Percentiles rank a stretch among this genome's conserved stretches.
phyloP scores from a whole-genome alignment of 2,329 filamentous ascomycete genomes.

The Mycosphaerella sp. region DNA sequence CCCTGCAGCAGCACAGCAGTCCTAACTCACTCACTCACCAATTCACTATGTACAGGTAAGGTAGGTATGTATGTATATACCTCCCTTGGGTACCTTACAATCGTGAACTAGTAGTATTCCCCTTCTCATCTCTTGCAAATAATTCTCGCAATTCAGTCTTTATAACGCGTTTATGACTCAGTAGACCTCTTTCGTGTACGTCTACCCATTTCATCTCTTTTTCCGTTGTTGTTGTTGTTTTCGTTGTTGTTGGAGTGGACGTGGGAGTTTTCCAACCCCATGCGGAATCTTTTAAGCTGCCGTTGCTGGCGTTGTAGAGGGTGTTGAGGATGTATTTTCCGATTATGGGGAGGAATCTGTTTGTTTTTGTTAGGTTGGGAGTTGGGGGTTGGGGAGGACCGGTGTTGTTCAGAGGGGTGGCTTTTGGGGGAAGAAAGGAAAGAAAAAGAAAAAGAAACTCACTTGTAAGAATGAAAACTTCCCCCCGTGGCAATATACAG shows the following conservation, averaged over 20 bases:
- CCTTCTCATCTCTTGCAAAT: background rate
- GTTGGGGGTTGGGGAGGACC: no score
- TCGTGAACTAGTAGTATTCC: no score
- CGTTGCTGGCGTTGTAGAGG: constrained; percentile 33
- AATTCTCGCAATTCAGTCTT: constrained; percentile 17
- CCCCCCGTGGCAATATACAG: constrained; percentile 57
- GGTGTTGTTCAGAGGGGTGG: no score
- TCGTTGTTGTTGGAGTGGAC: no score
- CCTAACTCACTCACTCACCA: no score
- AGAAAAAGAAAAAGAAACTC: background rate
- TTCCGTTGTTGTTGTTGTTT: no score
- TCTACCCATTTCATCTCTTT: constrained; percentile 14
- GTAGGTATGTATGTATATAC: no score
- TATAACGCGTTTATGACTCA: constrained; percentile 15
- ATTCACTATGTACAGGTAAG: no score
- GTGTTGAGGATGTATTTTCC: constrained; percentile 52
- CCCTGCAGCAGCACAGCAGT: no score
- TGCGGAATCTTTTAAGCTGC: constrained; percentile 32
- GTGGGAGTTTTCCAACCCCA: constrained; percentile 19
- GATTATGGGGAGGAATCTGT: constrained; percentile 56
- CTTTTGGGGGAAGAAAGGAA: no score
- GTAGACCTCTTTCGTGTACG: constrained; percentile 16
- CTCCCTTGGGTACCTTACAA: no score
- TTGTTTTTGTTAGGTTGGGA: no score
- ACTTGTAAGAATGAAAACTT: constrained; percentile 50